Conservation (phyloP, 208 protist species). For the Naegleria gruberi region DNA sequence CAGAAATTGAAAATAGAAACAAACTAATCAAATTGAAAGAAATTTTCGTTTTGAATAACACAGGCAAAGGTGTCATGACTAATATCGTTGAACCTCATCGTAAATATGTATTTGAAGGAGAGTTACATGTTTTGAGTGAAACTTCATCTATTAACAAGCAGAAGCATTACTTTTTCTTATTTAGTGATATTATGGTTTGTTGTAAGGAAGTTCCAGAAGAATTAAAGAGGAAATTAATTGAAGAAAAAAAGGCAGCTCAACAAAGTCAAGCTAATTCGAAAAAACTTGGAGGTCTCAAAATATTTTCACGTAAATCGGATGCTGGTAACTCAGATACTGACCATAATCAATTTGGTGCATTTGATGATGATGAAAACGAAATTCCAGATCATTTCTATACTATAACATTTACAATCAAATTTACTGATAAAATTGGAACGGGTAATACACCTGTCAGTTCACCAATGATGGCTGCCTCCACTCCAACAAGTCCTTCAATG, state of each 20-base stretch:
- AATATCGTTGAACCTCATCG: constrained; percentile 6
- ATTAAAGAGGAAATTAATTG: neutral
- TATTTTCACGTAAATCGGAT: neutral
- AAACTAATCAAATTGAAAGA: neutral
- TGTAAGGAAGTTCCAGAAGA: neutral
- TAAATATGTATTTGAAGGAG: neutral
- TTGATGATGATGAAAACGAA: neutral
- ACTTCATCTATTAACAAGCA: neutral
- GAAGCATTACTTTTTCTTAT: neutral
- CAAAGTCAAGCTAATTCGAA: neutral
- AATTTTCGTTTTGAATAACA: neutral
- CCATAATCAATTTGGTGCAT: neutral
- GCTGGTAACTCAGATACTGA: neutral
- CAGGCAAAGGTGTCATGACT: neutral
- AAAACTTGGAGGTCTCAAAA: neutral
- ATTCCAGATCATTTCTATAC: constrained; percentile 6
- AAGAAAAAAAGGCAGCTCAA: neutral
- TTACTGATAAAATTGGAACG: neutral
- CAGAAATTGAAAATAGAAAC: constrained; percentile 7
- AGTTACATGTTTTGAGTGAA: neutral
- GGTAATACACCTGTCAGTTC: neutral
- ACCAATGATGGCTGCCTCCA: neutral
- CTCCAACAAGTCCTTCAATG: neutral
- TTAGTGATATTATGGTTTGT: neutral
- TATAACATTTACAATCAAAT: neutral